A percentile compares a stretch with the other conserved stretches of the same genome.
Conservation (phyloP, 2,329 filamentous ascomycete species). For the Cryphonectria nitschkei region DNA sequence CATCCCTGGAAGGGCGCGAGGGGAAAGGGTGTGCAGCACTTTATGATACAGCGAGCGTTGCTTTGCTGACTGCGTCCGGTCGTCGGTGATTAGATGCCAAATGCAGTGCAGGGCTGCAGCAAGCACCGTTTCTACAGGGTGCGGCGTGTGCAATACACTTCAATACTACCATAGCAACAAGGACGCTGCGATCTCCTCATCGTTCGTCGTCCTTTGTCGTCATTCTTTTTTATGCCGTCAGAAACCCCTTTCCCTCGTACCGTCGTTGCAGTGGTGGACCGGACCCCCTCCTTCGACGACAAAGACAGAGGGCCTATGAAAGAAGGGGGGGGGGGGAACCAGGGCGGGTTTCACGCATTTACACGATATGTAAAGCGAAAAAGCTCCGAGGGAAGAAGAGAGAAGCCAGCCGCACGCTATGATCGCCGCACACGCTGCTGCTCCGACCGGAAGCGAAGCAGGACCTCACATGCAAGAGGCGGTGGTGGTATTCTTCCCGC, state of each 20-base stretch:
- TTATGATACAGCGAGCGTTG: not conserved
- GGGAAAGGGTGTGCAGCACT: not conserved
- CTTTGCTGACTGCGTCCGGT: constrained; percentile 10
- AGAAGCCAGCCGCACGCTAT: not conserved
- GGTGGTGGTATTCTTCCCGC: not conserved
- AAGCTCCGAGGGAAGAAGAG: not conserved
- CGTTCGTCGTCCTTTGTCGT: not conserved
- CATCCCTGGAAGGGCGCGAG: not conserved
- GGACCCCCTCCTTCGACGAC: not conserved
- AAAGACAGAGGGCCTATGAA: not conserved
- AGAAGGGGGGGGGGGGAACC: not conserved
- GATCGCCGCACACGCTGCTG: constrained; percentile 16
- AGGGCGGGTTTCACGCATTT: not conserved
- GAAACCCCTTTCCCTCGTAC: not conserved
- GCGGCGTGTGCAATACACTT: not conserved
- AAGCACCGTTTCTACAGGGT: not conserved
- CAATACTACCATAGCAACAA: not conserved
- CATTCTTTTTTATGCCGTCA: not conserved
- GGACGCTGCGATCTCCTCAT: not conserved
- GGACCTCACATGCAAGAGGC: constrained; percentile 14
- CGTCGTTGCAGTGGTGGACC: not conserved
- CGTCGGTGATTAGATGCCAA: not conserved
- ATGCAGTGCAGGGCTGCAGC: not conserved
- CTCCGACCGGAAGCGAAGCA: constrained; percentile 10
- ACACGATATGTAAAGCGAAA: not conserved